A percentile compares a stretch with the other conserved stretches of the same genome.
Evolutionary conservation across 139 green algal species (phyloP).

Genomic region (Chlorella ohadii): DNA sequence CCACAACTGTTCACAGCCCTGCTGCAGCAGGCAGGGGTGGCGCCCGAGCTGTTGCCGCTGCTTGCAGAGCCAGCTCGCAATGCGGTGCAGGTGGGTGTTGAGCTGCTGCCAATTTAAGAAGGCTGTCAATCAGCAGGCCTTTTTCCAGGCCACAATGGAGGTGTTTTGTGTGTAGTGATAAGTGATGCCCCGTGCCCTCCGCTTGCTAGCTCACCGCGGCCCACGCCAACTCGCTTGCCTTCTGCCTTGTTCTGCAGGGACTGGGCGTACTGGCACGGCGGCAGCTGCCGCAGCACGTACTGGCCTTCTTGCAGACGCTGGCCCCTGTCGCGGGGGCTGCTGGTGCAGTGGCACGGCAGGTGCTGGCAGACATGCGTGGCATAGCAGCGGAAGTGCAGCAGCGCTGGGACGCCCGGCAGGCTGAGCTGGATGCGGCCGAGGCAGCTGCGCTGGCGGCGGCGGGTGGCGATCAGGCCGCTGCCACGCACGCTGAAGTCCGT

Average conservation of each 20-base stretch:
- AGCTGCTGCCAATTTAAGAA: too few relatives aligned
- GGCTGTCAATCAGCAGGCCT: too few relatives aligned
- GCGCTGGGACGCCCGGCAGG: constrained; percentile 3
- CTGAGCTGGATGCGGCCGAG: not conserved
- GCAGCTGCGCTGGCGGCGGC: not conserved
- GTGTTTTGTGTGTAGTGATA: too few relatives aligned
- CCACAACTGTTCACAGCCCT: constrained; percentile 80
- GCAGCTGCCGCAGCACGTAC: constrained; percentile 57
- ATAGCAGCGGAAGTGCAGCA: constrained; percentile 10
- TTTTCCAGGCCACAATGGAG: too few relatives aligned
- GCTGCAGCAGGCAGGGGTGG: constrained; percentile 65
- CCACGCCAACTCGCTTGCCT: not conserved
- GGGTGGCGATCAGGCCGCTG: not conserved
- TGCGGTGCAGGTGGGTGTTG: constrained; percentile 51
- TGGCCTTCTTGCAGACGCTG: constrained; percentile 65
- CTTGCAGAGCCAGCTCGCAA: constrained; percentile 75
- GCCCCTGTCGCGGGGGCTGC: constrained; percentile 47
- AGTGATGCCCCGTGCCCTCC: too few relatives aligned
- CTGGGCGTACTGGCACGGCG: constrained; percentile 67
- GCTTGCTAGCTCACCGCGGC: not conserved
- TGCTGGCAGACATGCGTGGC: not conserved
- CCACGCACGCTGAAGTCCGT: constrained; percentile 24
- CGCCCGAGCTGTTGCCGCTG: constrained; percentile 74
- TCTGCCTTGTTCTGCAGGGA: constrained; percentile 42
- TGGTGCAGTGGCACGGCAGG: constrained; percentile 28